Base-by-base conservation (phyloP, 2,329 filamentous ascomycete genomes). In the Colletotrichum spaethianum region DNA sequence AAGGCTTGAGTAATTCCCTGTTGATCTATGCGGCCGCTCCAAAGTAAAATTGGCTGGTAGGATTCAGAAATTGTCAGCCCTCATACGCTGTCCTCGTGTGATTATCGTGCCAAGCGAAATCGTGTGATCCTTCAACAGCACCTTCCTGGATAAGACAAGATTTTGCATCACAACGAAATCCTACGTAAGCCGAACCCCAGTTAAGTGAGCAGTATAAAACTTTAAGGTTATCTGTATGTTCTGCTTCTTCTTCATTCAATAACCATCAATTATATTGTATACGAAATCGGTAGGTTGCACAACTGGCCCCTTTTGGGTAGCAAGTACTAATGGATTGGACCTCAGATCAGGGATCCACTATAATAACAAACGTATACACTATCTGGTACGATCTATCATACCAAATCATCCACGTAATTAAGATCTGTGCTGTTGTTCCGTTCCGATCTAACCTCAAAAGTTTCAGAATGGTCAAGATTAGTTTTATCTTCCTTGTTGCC, bases 61-160 rank as follows among this genome's bases (percentile, higher is more conserved):
- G 63, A 66, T 66, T 36, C 53, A 23, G 18, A 0, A 4, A 18
- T n/a, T 7, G 7, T 2, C 11, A 4, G 7, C 16, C 5, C 50
- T 6, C 18, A 53, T 31, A 20, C 50, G 50, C 50, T 53, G 50
- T 12, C 3, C 28, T 33, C 18, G 3, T 20, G 18, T 18, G 28
- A 53, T 53, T 20, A 14, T 33, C 28, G 20, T 36, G 57, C 68
- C 68, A 71, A 71, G 68, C 53, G 23, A 16, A 1, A 61, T 57
- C 56, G 5, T 57, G 23, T 3, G n/a, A 71, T 71, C 68, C 68
- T 71, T 71, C 68, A 4, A 48, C 20, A 33, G n/a, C 63, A 71
- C 68, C 68, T 67, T 67, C 68, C 68, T 36, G 6, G 63, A 67
- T 44, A 6, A 67, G 63, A 42, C 23, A 71, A 61, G 68, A n/a